Evolutionary conservation across 2,329 filamentous ascomycete species (phyloP).

Genomic region (Microsporum canis): DNA sequence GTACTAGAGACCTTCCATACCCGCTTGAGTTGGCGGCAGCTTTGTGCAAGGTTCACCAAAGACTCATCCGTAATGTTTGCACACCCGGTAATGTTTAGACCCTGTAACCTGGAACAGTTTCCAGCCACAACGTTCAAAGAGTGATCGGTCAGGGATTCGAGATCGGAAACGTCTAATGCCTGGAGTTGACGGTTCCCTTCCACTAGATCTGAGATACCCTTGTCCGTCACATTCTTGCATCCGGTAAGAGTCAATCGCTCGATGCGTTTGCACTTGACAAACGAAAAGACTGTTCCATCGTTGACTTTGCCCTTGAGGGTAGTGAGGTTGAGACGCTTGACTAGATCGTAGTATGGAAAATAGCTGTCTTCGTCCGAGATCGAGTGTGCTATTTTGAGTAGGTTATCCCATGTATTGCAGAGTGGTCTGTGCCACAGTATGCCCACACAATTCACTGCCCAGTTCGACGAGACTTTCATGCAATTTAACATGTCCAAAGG

Average conservation of each 20-base stretch:
- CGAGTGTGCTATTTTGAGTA: slow-evolving; percentile 69
- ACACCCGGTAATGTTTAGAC: slow-evolving; percentile 84
- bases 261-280: slow-evolving; percentile 76
- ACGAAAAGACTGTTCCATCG: slow-evolving; percentile 76
- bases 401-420: slow-evolving; percentile 75
- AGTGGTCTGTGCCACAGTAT: slow-evolving; percentile 89
- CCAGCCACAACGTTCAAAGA: slow-evolving; percentile 68
- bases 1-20: slow-evolving; percentile 39
- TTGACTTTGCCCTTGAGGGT: slow-evolving; percentile 64
- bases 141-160: slow-evolving; percentile 65
- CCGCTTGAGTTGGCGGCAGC: slow-evolving; percentile 75
- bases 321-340: slow-evolving; percentile 85
- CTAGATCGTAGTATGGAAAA: slow-evolving; percentile 80
- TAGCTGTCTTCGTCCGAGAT: slow-evolving; percentile 61
- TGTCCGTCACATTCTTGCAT: slow-evolving; percentile 74
- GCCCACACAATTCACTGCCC: slow-evolving; percentile 86
- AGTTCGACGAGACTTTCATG: slow-evolving; percentile 88
- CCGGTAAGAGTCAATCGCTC: slow-evolving; percentile 88
- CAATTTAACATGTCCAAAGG: slow-evolving; percentile 70
- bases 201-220: slow-evolving; percentile 68
- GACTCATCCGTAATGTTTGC: slow-evolving; percentile 75
- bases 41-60: slow-evolving; percentile 66
- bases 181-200: slow-evolving; percentile 68
- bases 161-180: slow-evolving; percentile 78
- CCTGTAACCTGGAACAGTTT: slow-evolving; percentile 76